Base-by-base conservation (phyloP, 805 yeast species). In the Pichia rugopelliculosa region DNA sequence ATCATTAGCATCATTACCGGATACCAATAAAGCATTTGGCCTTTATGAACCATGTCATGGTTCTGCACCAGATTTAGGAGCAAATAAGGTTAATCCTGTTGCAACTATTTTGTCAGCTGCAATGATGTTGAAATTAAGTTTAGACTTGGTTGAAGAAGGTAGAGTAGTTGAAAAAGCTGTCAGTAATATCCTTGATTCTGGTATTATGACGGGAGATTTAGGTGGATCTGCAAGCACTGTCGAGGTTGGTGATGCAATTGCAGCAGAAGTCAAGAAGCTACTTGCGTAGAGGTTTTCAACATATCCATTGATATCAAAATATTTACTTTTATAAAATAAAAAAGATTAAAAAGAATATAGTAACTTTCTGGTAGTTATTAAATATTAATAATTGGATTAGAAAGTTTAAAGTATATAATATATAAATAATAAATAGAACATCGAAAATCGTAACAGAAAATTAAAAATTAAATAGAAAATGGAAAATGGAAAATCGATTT, bases 21-120 rank as follows among this genome's bases (percentile, higher is more conserved):
- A 91, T 68, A 80, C 91, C 36, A 90, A 90, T 75, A 73, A 77
- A 44, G 98, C 98, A 0, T 90, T 93, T 64, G 99, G 99, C 50
- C 74, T 93, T 55, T 93, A 93, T 66, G 99, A 93, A 72, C 98
- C 99, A 56, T 91, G 97, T 64, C 99, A 91, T 66, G 99, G 99
- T 42, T 84, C 96, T 41, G 99, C 99, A 33, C 99, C 99, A 45
- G 99, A 91, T 67, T 79, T 91, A 63, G 82, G 83, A 45, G 73
- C 70, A 51, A 87, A 88, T 65, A 84, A 87, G 71, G 99, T 90
- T 50, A 91, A 91, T 70, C 99, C 99, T 45, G 70, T 91, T 49
- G 99, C 98, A 45, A 87, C 97, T 22, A 90, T 91, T 58, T 76
- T 93, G 60, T 89, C 97, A 23, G 95, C 87, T 12, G 98, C 98